Base-by-base conservation (phyloP, 2,329 filamentous ascomycete genomes). In the Pseudocercospora ulei region DNA sequence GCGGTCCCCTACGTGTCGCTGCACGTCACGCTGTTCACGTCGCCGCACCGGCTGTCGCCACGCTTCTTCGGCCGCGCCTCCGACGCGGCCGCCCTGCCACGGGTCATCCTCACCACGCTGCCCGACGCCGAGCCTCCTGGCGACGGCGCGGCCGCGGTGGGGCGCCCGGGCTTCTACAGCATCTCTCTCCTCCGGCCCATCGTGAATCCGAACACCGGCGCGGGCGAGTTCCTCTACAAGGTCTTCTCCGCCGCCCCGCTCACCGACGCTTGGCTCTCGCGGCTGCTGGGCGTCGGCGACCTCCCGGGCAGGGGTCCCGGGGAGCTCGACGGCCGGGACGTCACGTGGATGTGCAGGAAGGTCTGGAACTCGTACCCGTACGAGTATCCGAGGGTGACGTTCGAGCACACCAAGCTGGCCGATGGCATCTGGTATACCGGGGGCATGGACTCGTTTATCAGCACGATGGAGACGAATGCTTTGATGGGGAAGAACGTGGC, bases 401-500 rank as follows among this genome's bases (percentile, higher is more conserved):
- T 96, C 59, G 85, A 95, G 51, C 80, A 90, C 44, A 74, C 80
- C 2, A 66, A 78, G 46, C 58, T 95, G 2, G 77, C 75, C 3
- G 62, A 71, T 4, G 74, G 75, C 0, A 54, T 88, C 8, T 90
- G 71, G 71, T 78, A 79, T 52, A 77, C 74, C 3, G 67, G 68
- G 36, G 72, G 71, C 0, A 92, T 96, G 27, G 88, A 96, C 64
- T 80, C 80, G 51, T 95, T 98, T 59, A 92, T 96, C 51, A 90
- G 82, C 6, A 94, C 86, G 0, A 96, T 98, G 90, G 90, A 98
- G 68, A 95, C 90, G 4, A 94, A 79, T 59, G 82, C 84, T 1
- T 62, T 96, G 50, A 90, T 90, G 76, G 90, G 90, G 0, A 84
- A 74, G 72, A 90, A 90, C 56, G 78, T 90, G 12, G 84, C 83